Evolutionary conservation across 2,329 filamentous ascomycete species (phyloP).

Genomic region (Xylariaceae sp.): DNA sequence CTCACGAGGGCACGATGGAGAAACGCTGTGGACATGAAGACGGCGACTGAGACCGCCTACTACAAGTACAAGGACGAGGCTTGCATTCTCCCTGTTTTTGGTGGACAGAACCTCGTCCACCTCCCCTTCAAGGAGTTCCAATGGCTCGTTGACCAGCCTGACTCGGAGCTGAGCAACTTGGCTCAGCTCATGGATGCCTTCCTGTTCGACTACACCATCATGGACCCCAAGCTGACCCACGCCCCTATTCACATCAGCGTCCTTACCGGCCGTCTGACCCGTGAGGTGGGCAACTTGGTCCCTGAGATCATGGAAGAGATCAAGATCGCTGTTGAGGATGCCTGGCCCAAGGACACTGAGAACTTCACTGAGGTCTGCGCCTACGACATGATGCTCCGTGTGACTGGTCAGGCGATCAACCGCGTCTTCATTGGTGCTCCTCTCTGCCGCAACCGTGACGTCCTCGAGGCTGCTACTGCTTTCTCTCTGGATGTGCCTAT

Average conservation of each 20-base stretch:
- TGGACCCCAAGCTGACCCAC: conserved; percentile 11
- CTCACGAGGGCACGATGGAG: conserved; percentile 13
- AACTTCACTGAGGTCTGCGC: conserved; percentile 10
- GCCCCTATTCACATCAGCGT: conserved; percentile 3
- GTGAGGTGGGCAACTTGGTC: conserved; percentile 9
- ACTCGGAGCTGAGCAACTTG: conserved; percentile 8
- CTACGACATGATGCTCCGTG: conserved; percentile 13
- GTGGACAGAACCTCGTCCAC: conserved; percentile 1
- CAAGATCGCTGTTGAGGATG: conserved; percentile 1
- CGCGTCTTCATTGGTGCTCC: conserved; percentile 23
- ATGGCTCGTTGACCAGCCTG: conserved; percentile 13
- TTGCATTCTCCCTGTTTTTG: conserved; percentile 11
- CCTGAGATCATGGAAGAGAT: conserved; percentile 8
- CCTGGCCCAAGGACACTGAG: background rate
- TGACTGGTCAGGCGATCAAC: conserved; percentile 17
- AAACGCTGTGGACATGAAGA: conserved; percentile 13
- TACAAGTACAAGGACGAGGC: background rate
- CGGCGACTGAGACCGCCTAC: conserved; percentile 2
- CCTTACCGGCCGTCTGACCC: conserved; percentile 5
- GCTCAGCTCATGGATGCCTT: conserved; percentile 7
- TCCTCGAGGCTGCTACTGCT: conserved; percentile 20
- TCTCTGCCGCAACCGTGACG: conserved; percentile 19
- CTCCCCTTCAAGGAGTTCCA: conserved; percentile 9
- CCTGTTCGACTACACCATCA: conserved; percentile 15
- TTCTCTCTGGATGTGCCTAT: conserved; percentile 22